A percentile compares a stretch with the other conserved stretches of the same genome.
These are phyloP conservation scores for Leptographium radiaticola DNA, from an alignment of 2,329 filamentous ascomycete genomes.

Conservation along the genomic window DNA sequence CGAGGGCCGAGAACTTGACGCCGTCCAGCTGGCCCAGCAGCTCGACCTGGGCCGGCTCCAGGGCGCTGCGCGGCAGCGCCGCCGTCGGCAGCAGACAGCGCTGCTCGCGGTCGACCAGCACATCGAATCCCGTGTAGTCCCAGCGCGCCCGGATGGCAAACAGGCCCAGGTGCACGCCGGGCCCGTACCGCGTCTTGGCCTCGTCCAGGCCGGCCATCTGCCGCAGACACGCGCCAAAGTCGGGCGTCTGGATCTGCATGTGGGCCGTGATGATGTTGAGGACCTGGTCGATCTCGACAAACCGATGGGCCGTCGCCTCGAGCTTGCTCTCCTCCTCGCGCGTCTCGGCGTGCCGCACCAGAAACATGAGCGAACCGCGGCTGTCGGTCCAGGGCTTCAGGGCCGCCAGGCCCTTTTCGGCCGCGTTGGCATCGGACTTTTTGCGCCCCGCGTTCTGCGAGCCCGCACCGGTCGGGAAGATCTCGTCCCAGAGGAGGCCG, in stretches of 20 bases:
- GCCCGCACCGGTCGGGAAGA: constrained; percentile 49
- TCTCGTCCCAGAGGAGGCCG: constrained; percentile 63
- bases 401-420: not conserved
- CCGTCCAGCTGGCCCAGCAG: constrained; percentile 39
- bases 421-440: not conserved
- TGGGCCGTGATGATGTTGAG: constrained; percentile 53
- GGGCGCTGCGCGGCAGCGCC: constrained; percentile 34
- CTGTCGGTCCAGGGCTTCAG: constrained; percentile 28
- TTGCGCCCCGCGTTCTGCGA: constrained; percentile 9
- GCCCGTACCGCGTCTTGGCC: constrained; percentile 30
- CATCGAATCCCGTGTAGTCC: constrained; percentile 44
- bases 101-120: constrained; percentile 43
- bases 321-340: constrained; percentile 49
- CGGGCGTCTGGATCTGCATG: constrained; percentile 56
- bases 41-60: constrained; percentile 42
- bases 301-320: constrained; percentile 63
- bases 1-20: constrained; percentile 25
- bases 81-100: constrained; percentile 49
- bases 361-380: constrained; percentile 68
- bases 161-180: constrained; percentile 43
- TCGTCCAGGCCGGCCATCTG: constrained; percentile 49
- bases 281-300: constrained; percentile 57
- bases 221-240: constrained; percentile 47
- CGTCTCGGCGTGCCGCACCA: constrained; percentile 51
- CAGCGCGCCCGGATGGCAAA: constrained; percentile 43